Base-by-base conservation (phyloP, 2,329 filamentous ascomycete species). In the Magnaporthiopsis poae region DNA sequence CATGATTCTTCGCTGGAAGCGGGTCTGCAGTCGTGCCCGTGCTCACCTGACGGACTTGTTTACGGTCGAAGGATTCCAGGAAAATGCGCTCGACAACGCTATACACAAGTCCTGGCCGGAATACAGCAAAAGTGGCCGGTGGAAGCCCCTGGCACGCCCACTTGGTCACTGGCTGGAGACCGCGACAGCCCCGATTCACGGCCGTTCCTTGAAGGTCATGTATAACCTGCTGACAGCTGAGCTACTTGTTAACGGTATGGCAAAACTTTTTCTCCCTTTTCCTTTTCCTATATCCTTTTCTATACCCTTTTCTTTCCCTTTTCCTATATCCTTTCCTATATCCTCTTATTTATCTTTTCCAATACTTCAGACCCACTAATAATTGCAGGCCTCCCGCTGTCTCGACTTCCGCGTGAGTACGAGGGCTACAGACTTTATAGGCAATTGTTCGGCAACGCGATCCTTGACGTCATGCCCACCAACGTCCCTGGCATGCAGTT, bases 211-310 rank as follows among this genome's bases (percentile, higher is more conserved):
- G 29, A 7, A 36, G 3, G 76, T 84, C 3, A 78, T 82, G 33
- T 81, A 81, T 69, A 84, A 85, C 68, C 63, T 85, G 0, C 69
- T 88, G 2, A 81, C 77, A 0, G 84, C 81, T 0, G 75, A 81
- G 31, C 73, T 88, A 0, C 75, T 86, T 0, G 78, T 87, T 0
- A 77, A 86, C 66, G 84, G 84, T 25, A 56, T 1, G 46, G 27
- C 27, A 27, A 27, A 2, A 27, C 31, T 52, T 18, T 21, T 21
- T 8, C 21, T 18, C 5, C 8, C 3, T 18, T 21, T 52, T 8
- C 15, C 15, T 8, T 21, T 21, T 5, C 31, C 31, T 52, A 5
- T 15, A 1, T 21, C 39, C 39, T 21, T 52, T 18, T 8, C 35
- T 56, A 8, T 21, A 7, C 11, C 21, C 21, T 9, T 11, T 18